These are phyloP conservation scores for Trypanosoma boissoni DNA, from an alignment of 208 protist genomes.

Conservation along the genomic window DNA sequence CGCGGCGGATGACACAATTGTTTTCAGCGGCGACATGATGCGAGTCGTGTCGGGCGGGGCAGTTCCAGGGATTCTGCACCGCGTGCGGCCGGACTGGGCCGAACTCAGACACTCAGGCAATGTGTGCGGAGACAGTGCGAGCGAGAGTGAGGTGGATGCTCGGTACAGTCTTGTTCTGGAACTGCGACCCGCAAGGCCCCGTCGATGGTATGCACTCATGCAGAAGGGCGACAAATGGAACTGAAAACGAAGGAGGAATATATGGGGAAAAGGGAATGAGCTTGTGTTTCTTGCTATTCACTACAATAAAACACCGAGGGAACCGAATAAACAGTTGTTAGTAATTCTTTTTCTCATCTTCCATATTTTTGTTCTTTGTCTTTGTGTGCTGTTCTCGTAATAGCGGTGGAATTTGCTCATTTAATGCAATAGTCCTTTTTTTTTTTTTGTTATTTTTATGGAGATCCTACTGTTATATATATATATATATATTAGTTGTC, in stretches of 20 bases:
- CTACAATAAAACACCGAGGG: no score
- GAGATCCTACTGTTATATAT: neutral
- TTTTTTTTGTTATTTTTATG: conserved; percentile 3
- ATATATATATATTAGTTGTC: neutral
- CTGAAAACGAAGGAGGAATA: neutral
- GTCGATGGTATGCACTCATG: conserved; percentile 29
- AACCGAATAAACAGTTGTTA: no score
- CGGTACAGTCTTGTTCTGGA: conserved; percentile 76
- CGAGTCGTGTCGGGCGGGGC: conserved; percentile 31
- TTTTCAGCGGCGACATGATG: conserved; percentile 47
- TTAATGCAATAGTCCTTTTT: neutral
- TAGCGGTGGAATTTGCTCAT: neutral
- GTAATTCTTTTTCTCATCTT: neutral
- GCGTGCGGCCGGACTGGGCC: conserved; percentile 54
- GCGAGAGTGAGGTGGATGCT: neutral
- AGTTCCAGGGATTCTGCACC: conserved; percentile 52
- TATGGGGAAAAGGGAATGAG: no score
- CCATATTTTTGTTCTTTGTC: neutral
- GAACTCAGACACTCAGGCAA: neutral
- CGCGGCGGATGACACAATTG: conserved; percentile 23
- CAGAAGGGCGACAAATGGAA: conserved; percentile 29
- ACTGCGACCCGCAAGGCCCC: conserved; percentile 40
- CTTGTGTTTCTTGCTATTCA: no score
- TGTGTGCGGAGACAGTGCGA: neutral
- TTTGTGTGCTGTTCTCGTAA: neutral